Evolutionary conservation across 106 monocot species (phyloP), one percentile per base, ranked within the genome.

Genomic region (Platanthera guangdongensis): DNA sequence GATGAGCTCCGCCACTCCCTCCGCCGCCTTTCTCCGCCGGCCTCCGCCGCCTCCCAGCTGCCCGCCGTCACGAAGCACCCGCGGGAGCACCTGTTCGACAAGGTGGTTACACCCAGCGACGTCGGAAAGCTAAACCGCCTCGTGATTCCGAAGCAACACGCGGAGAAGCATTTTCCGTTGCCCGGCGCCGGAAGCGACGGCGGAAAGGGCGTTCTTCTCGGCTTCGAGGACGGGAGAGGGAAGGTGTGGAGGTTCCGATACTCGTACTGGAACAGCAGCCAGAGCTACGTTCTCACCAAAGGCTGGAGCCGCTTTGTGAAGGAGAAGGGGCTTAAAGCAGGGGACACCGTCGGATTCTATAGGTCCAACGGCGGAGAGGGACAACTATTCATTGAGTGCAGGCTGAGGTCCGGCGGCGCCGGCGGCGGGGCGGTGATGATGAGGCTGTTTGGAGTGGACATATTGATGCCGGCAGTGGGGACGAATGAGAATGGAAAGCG

Each of bases 251-350:
- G 87, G 49, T 90, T 90, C 72, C 72, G 87, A 57, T 90, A 85
- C 81, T 90, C 90, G 8, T 90, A 85, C 75, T 90, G 90, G 90
- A 90, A 85, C 64, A 90, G 90, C 68, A 90, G 90, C 71, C 90
- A 90, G 81, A 90, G 90, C 63, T 90, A 90, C 83, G 90, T 90
- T 25, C 75, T 90, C 45, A 90, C 90, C 14, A 90, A 90, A 52
- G 90, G 90, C 4, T 90, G 90, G 90, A 90, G 90, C 74, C 81
- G 87, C 16, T 90, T 90, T 59, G 90, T 90, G 52, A 87, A 87
- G 79, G 90, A 90, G 79, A 90, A 90, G 74, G 78, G 68, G 6
- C 76, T 87, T 12, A 83, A 70, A n/a, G 78, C 90, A 28, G 87
- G 90, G 2, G 90, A 87, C 65, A 57, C 79, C 8, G 87, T 90